Base-by-base conservation (phyloP, 1,284 basidiomycete species). In the Melampsora americana region DNA sequence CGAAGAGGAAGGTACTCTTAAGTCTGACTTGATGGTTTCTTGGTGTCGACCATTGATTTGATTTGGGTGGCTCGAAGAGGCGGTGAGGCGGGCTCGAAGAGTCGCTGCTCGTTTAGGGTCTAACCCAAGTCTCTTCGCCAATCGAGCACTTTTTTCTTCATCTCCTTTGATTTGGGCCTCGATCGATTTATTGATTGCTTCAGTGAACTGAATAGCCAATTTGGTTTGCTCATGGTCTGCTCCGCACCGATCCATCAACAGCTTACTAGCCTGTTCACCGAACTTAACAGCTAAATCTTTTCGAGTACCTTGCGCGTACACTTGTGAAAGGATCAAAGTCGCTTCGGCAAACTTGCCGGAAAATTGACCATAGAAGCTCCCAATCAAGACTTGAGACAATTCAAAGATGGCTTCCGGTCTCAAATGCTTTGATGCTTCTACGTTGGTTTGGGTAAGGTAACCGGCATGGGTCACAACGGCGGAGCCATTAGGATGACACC, bases 91-190 rank as follows among this genome's bases (percentile, higher is more conserved):
- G 6, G 74, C 66, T 23, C 61, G 50, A 32, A 76, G 42, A 18
- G 39, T 69, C 18, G 74, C 74, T n/a, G 74, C 74, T 28, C 74
- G 35, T 59, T 76, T 69, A 67, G 74, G 74, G 53, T 69, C 74
- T 28, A 76, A 32, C 18, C 74, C 74, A 14, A 76, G 48, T 11
- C 74, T 42, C 26, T 76, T 76, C 20, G 74, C 74, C 35, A 76
- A 26, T 18, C 67, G 30, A 61, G 28, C 48, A 39, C 44, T 50
- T 69, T 64, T 64, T 44, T 76, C 74, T 65, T 76, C 67, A 44
- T 76, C 74, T 7, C 74, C 67, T 65, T 76, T 69, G 32, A 76
- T 76, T 42, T 76, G 74, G 32, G 67, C 74, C 35, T 76, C 66
- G 61, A 76, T 69, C 5, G 74, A 76, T 53, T 66, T 66, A 16